Evolutionary conservation across 2,329 filamentous ascomycete species (phyloP), one percentile per base, ranked within the genome.

Genomic region (Amauroascus verrucosus): DNA sequence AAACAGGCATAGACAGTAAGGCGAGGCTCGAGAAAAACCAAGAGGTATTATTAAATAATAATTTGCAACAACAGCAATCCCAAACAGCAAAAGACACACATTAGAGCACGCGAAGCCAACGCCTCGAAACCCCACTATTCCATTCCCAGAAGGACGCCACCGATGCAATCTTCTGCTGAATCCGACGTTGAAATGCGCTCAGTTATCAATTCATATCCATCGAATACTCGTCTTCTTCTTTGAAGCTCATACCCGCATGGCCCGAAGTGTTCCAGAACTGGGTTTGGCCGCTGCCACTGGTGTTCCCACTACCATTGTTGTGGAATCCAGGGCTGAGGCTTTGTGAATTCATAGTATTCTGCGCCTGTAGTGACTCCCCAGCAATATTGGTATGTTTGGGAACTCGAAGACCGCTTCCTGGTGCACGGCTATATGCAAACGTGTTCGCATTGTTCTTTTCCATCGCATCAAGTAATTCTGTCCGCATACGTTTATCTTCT

Each of bases 401-500:
- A 7, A 98, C 93, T 26, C 91, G 83, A 30, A 97, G 80, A 13
- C 91, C 90, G 51, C 83, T 88, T 33, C 91, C 91, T 26, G 85
- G 81, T 14, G 81, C 83, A 56, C 93, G 84, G 22, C 88, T 86
- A 72, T 98, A 98, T 11, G 81, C 80, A 67, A 95, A 90, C n/a
- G 78, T 83, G 32, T 77, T 77, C 6, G 78, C 73, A 43, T 87
- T 85, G 59, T 89, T 93, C 75, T 85, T 90, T 67, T 85, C 77
- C 65, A 96, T 81, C 16, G 91, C 86, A 63, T 95, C 88, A 67
- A 89, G 78, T 46, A 97, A 81, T 69, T 98, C 93, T 1, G 86
- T 88, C 59, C 90, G 87, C 93, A 98, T 97, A 40, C 93, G 86
- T 67, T 84, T 85, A 75, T 97, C 91, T 53, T 97, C 93, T 59